Base-by-base conservation (phyloP, 805 yeast genomes). In the Schwanniomyces sp. region DNA sequence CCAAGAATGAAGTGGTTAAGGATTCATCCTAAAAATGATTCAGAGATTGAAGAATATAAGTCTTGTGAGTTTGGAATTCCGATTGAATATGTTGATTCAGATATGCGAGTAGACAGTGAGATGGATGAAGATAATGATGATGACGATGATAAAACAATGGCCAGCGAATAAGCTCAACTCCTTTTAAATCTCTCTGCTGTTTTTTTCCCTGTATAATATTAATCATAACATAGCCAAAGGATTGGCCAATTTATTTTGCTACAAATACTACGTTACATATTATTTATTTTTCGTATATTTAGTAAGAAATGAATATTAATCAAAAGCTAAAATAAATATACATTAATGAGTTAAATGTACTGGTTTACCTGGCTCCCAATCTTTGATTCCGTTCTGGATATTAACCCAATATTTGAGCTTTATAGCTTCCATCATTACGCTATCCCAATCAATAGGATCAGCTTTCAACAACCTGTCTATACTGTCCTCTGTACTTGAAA, bases 1-100 rank as follows among this genome's bases (percentile, higher is more conserved):
- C 91, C 95, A n/a, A 79, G 98, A 56, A 94, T 94, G 98, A 80
- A 79, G 58, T 94, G 99, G 99, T 75, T 92, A 52, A 81, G 98
- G 57, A 84, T 82, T 63, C 74, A 79, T 53, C 98, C 98, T 3
- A 70, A 71, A 39, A 77, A 82, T 3, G 76, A 70, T 16, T 81
- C 74, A 38, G 91, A 87, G 58, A 66, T 79, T 55, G 76, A 70
- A 44, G 95, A 88, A 58, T 82, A 74, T 53, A 76, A 80, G 5
- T 69, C 67, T 32, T 87, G 94, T 61, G 89, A 86, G 62, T 85
- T 79, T 56, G 76, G 70, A 36, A 62, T 82, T 18, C 87, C 88
- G 1, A 44, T 41, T 16, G 58, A 53, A 9, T 45, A 28, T 16
- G 44, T 48, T 25, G 50, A 40, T 14, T 43, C 45, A 5, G 58